A percentile compares a stretch with the other conserved stretches of the same genome.
Evolutionary conservation across 2,329 filamentous ascomycete genomes (phyloP).

Genomic region (Hypomyces perniciosus): DNA sequence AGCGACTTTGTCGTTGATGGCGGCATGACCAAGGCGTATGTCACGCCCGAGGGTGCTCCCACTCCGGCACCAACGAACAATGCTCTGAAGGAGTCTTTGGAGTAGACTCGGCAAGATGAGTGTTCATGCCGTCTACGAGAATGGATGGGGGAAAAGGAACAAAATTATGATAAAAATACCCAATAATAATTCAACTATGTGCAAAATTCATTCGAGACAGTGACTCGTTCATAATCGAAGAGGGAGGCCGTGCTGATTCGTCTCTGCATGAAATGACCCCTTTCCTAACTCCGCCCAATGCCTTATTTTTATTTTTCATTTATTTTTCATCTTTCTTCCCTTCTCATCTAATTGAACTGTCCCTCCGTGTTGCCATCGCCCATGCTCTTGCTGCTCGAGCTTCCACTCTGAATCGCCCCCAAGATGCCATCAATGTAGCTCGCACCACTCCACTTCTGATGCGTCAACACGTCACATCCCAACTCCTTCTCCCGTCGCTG

Average conservation of each 20-base stretch:
- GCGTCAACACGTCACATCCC: constrained; percentile 85
- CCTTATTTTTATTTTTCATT: neutral
- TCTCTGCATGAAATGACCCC: neutral
- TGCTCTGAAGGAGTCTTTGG: constrained; percentile 45
- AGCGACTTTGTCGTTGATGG: constrained; percentile 94
- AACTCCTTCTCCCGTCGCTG: constrained; percentile 87
- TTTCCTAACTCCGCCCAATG: constrained; percentile 19
- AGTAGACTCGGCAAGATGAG: constrained; percentile 14
- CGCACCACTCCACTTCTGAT: constrained; percentile 76
- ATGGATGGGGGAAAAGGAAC: neutral
- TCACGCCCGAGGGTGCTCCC: constrained; percentile 58
- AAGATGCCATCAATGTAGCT: constrained; percentile 81
- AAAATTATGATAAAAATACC: neutral
- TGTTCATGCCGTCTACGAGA: neutral
- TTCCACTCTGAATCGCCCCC: constrained; percentile 85
- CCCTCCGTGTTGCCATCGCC: constrained; percentile 88
- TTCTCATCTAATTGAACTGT: constrained; percentile 43
- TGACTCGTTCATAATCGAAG: no score
- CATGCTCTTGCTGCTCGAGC: constrained; percentile 86
- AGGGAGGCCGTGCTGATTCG: neutral
- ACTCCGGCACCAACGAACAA: constrained; percentile 53
- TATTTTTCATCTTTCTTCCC: neutral
- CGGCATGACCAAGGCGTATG: constrained; percentile 90
- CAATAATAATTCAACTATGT: neutral
- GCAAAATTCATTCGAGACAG: no score